These are phyloP conservation scores for Ganoderma leucocontextum DNA, from an alignment of 1,284 basidiomycete genomes.

Conservation along the genomic window DNA sequence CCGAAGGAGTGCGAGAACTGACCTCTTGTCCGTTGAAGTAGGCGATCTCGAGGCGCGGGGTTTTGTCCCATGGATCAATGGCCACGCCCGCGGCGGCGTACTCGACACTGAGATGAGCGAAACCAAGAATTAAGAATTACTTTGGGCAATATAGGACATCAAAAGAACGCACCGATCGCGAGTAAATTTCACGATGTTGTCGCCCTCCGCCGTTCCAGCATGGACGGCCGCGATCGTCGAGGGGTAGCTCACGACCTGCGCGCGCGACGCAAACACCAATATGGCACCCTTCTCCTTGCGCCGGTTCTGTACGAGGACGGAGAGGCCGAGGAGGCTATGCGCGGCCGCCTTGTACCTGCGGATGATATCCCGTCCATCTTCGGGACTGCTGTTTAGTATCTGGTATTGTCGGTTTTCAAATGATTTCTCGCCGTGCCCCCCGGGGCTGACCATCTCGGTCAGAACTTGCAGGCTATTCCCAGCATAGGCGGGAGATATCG, in stretches of 20 bases:
- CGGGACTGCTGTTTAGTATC: slow-evolving; percentile 2
- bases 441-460: slow-evolving; percentile 1
- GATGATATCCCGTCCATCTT: slow-evolving; percentile 12
- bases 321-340: slow-evolving; percentile 18
- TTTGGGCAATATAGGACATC: not conserved
- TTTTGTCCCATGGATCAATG: slow-evolving; percentile 24
- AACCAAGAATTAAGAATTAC: not conserved
- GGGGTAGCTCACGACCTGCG: slow-evolving; percentile 21
- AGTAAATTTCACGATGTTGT: slow-evolving; percentile 17
- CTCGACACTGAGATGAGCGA: not conserved
- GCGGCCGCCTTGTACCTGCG: slow-evolving; percentile 21
- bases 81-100: slow-evolving; percentile 19
- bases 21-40: slow-evolving; percentile 24
- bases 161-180: slow-evolving; percentile 8
- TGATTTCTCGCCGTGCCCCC: not conserved
- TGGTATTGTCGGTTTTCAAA: slow-evolving; percentile 11
- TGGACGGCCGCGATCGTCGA: slow-evolving; percentile 7
- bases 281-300: slow-evolving; percentile 22
- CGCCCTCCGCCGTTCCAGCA: slow-evolving; percentile 12
- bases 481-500: not conserved
- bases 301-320: slow-evolving; percentile 28
- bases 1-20: not conserved
- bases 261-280: slow-evolving; percentile 19
- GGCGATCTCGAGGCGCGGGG: slow-evolving; percentile 9
- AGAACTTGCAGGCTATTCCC: slow-evolving; percentile 17